Evolutionary conservation across 257 asterid species (phyloP).

Genomic region (Penstemon barbatus): DNA sequence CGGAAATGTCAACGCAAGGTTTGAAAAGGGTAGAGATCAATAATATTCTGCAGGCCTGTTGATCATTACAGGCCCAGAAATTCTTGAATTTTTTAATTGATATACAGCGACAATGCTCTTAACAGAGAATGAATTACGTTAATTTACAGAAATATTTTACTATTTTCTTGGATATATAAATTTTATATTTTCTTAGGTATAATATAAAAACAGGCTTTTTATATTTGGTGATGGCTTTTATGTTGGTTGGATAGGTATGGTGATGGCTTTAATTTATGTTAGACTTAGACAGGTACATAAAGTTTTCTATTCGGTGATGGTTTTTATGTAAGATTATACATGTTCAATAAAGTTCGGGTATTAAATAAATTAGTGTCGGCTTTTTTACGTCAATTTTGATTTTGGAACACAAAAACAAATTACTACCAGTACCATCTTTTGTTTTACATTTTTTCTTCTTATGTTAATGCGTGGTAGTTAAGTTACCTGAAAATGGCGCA

Average conservation of each 20-base stretch:
- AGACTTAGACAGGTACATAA: too few relatives aligned
- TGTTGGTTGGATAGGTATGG: neutral
- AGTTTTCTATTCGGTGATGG: too few relatives aligned
- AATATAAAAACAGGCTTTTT: neutral
- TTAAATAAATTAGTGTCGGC: neutral
- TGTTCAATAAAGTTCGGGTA: neutral
- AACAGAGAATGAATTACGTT: neutral
- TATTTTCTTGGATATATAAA: neutral
- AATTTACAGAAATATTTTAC: neutral
- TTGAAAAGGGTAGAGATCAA: slow-evolving; percentile 31
- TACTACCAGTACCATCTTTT: neutral
- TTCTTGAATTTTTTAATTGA: slow-evolving; percentile 11
- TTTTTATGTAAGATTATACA: neutral
- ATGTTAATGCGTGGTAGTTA: neutral
- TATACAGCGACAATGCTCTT: neutral
- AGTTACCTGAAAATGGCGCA: slow-evolving; percentile 5
- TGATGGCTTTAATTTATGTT: neutral
- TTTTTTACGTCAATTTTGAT: too few relatives aligned
- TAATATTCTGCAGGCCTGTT: slow-evolving; percentile 1
- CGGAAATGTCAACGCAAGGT: slow-evolving; percentile 42
- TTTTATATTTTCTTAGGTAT: neutral
- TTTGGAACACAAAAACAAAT: too few relatives aligned
- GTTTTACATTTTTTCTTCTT: neutral
- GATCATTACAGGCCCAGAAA: slow-evolving; percentile 17
- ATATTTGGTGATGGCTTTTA: neutral